Evolutionary conservation across 352 stramenopile species (phyloP), one percentile per base, ranked within the genome.

Genomic region (Lagenidium sp.): DNA sequence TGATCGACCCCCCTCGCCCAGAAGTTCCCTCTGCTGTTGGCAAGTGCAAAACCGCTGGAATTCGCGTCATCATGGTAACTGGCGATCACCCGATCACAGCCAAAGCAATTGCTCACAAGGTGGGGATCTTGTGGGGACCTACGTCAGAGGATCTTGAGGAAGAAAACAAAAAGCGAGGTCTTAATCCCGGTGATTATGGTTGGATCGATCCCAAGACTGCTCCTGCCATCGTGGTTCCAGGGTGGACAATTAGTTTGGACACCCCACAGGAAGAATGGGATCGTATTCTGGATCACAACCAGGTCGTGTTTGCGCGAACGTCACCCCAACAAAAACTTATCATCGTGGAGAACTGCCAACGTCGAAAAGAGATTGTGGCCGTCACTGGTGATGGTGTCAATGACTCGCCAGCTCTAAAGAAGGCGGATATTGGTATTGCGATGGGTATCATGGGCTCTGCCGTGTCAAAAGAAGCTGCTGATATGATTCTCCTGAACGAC

Each of bases 361-460:
- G 77, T 12, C 59, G 57, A 20, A 88, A 86, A 7, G 73, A 96
- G 29, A 85, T 97, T 25, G 83, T 97, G 6, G 90, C 86, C 11
- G 93, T 99, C 53, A 99, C 94, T n/a, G 95, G 96, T 22, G 96
- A 99, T 60, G 95, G 96, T 62, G 95, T 99, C 12, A 99, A 99
- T 55, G 95, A 99, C 61, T 93, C 95, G 18, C 95, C 96, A 18
- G 95, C 95, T 15, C 66, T 99, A 0, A 98, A 97, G 65, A 88
- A 96, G 55, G 95, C 95, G 2, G 90, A 98, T 49, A 98, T 99
- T 61, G 96, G 96, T 65, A 93, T 99, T 47, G 94, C 96, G 2
- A 99, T 99, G 96, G 96, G 94, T 41, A 97, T 97, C 55, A 95
- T 91, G 65, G 96, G 95, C 50, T 97, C 94, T 31, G 92, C 96